Conservation (phyloP, 2,329 filamentous ascomycete genomes). For the Colletotrichum musicola region DNA sequence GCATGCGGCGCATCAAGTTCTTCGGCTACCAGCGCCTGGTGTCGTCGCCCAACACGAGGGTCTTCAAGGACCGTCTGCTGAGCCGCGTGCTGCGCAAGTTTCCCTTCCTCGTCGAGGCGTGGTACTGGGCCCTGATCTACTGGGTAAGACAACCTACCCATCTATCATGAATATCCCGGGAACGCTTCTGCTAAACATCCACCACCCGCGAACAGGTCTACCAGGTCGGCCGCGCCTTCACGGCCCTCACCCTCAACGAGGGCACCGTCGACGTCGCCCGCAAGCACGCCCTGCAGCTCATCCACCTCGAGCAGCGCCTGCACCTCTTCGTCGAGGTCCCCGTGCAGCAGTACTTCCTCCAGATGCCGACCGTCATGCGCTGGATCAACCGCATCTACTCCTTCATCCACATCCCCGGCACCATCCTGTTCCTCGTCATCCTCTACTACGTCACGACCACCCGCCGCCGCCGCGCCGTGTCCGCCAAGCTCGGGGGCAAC, state of each 20-base stretch:
- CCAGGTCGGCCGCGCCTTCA: constrained; percentile 79
- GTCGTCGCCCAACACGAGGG: constrained; percentile 70
- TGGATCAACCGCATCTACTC: constrained; percentile 82
- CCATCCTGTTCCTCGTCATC: constrained; percentile 74
- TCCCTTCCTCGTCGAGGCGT: constrained; percentile 80
- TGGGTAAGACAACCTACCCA: constrained; percentile 69
- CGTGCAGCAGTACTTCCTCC: constrained; percentile 67
- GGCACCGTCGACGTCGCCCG: constrained; percentile 77
- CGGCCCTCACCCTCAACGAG: constrained; percentile 75
- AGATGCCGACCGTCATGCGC: constrained; percentile 68
- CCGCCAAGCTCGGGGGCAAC: constrained; percentile 43
- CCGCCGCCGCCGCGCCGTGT: constrained; percentile 58
- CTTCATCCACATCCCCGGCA: constrained; percentile 83
- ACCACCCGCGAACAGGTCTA: constrained; percentile 67
- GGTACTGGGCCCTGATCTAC: constrained; percentile 84
- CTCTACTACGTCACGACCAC: constrained; percentile 80
- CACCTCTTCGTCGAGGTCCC: constrained; percentile 74
- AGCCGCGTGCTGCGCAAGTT: constrained; percentile 75
- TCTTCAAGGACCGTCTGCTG: constrained; percentile 70
- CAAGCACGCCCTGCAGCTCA: constrained; percentile 75
- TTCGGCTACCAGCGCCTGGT: constrained; percentile 54
- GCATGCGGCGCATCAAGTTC: constrained; percentile 50
- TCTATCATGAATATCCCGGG: not conserved
- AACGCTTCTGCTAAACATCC: too few species aligned
- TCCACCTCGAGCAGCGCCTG: constrained; percentile 73